Base-by-base conservation (phyloP, 441 rosid genomes). In the Isatis lusitanica region DNA sequence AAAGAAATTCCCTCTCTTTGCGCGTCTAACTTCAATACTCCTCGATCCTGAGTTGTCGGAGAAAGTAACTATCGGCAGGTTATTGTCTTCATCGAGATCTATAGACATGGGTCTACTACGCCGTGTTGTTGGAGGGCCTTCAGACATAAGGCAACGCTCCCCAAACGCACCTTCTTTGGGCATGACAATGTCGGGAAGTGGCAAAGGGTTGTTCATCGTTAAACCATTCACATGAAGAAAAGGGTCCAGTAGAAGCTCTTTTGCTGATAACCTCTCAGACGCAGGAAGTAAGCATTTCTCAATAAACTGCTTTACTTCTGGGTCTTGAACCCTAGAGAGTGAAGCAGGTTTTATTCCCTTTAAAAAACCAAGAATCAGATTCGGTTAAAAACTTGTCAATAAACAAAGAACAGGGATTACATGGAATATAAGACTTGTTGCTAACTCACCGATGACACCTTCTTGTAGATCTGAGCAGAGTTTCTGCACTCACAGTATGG, bases 261-360 rank as follows among this genome's bases (percentile, higher is more conserved):
- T 81, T 5, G 90, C 93, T 15, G 93, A 83, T 50, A 78, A 62
- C 78, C 94, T 87, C 78, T 85, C 84, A 21, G 88, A 71, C 53
- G 85, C 90, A 65, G 91, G 87, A 52, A 89, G 84, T 52, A 89
- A 70, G 67, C 91, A 89, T 72, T 84, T 86, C 73, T 89, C 90
- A 73, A 89, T 87, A 74, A 89, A 85, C 51, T 33, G 68, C 70
- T 84, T 89, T 55, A 89, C 80, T 43, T 84, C 86, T 21, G 77
- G 79, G 66, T 89, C 88, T 68, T 78, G 84, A 61, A 87, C 84
- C 75, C 77, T 85, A 61, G 86, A 79, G 65, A 89, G 88, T 3
- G 85, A 82, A 66, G 87, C 91, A 35, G 94, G 94, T 79, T 84
- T 87, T 78, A 89, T 87, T 56, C 94, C 94, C 94, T 89, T 46